Conservation (phyloP, 164 flowering plant species). For the Tetrastigma voinierianum region DNA sequence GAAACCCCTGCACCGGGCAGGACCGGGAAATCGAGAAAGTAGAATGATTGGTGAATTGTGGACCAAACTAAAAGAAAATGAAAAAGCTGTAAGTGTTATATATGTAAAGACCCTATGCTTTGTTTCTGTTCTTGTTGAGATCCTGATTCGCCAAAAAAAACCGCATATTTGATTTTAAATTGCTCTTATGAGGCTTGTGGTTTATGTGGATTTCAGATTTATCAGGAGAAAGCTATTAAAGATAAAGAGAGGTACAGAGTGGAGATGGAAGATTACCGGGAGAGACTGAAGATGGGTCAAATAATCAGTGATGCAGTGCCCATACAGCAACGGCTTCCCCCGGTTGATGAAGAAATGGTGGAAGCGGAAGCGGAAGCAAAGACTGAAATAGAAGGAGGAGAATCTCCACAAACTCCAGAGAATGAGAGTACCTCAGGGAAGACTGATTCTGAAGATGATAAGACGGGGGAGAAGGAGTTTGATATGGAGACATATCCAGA, state of each 20-base stretch:
- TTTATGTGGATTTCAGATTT: slow-evolving; percentile 49
- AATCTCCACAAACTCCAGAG: slow-evolving; percentile 32
- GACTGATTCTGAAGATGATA: slow-evolving; percentile 44
- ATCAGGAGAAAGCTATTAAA: slow-evolving; percentile 78
- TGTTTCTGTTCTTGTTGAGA: too few relatives aligned
- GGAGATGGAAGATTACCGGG: slow-evolving; percentile 84
- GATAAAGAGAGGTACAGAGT: slow-evolving; percentile 82
- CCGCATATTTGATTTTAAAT: background rate
- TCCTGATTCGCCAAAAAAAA: too few relatives aligned
- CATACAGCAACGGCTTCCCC: slow-evolving; percentile 52
- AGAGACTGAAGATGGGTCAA: slow-evolving; percentile 45
- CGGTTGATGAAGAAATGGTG: slow-evolving; percentile 28
- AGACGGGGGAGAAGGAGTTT: slow-evolving; percentile 25
- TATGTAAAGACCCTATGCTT: too few relatives aligned
- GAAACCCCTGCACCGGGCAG: slow-evolving; percentile 82
- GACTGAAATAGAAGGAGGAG: slow-evolving; percentile 34
- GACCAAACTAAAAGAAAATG: slow-evolving; percentile 69
- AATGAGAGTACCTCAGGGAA: slow-evolving; percentile 36
- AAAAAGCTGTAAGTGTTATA: slow-evolving; percentile 53
- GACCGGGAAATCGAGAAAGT: slow-evolving; percentile 92
- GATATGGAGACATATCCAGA: slow-evolving; percentile 32
- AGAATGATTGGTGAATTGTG: slow-evolving; percentile 90
- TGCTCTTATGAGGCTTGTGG: background rate
- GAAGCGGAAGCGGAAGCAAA: slow-evolving; percentile 33
- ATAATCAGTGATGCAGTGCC: slow-evolving; percentile 57